Base-by-base conservation (phyloP, 225 moss, liverwort and hornwort genomes). In the Marchantia paleacea region DNA sequence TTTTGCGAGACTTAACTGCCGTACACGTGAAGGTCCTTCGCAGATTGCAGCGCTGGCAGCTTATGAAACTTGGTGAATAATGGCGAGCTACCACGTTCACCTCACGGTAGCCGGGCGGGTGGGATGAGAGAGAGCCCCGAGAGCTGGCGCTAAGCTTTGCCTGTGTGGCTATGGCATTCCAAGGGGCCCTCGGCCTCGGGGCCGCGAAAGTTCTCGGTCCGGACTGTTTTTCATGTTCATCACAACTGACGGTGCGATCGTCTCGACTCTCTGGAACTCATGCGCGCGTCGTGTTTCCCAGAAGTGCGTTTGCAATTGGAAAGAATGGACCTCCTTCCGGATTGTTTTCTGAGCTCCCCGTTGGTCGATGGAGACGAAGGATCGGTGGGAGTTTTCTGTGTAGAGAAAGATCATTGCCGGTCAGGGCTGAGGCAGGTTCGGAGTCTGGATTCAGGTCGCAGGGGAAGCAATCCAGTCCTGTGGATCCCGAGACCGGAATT, bases 401-500 rank as follows among this genome's bases (percentile, higher is more conserved):
- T 31, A 14, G 55, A 39, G 10, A 47, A 47, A 60, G 75, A 47
- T 39, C 39, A 39, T 65, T 53, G 48, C 53, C 31, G 29, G 51
- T 72, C 30, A 62, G 60, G 64, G 77, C 64, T 18, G 54, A 52
- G 22, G 30, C 9, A 49, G 51, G 20, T 55, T n/a, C 81, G 28
- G 25, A 30, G 10, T n/a, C 75, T 19, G 72, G 48, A 58, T 65
- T 4, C n/a, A 66, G 50, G 48, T 51, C 49, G 4, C 39, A 75
- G 65, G 39, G 65, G 16, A 77, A 77, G 22, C 50, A 47, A 10
- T 80, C n/a, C 51, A 80, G 77, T 76, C 26, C 65, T 9, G 58
- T 67, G 47, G 75, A 67, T 61, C 29, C 58, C 7, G 82, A 85
- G 1, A 64, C 77, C 29, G 86, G 78, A 49, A 75, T 83, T 62